Base-by-base conservation (phyloP, 495 filamentous ascomycete genomes). In the Penicillium dipodomyicola region DNA sequence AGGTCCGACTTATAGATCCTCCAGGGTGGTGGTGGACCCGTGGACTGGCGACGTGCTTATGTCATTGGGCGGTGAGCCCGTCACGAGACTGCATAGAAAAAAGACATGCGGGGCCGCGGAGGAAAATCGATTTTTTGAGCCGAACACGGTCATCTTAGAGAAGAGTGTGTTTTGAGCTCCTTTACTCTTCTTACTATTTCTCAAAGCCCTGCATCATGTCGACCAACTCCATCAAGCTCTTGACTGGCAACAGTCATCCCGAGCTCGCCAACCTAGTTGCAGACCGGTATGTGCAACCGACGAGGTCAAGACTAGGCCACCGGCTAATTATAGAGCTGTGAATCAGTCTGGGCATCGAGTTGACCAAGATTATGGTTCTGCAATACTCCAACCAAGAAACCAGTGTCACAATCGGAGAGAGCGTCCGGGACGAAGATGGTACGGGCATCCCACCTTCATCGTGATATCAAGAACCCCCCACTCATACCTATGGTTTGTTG, bases 331-430 rank as follows among this genome's bases (percentile, higher is more conserved):
- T n/a, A 37, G 15, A 15, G 15, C 22, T 14, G 35, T 19, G 7
- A 43, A 50, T 12, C 63, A 94, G 94, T 52, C 85, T 98, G 57
- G 93, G 94, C 42, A 93, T 97, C 67, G 91, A 97, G 66, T 78
- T 93, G 67, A 90, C 91, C 61, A 91, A 93, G 78, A 92, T 96
- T 47, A 85, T 96, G 78, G 91, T 92, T 57, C 80, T 96, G 64
- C 92, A 97, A 69, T 96, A 96, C 75, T 96, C 93, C 48, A 98
- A 98, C 78, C 92, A 97, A 65, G 94, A 98, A 71, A 97, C 91
- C 14, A 94, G 89, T 60, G 91, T 98, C 52, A 96, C 94, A 12
- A 95, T 98, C 59, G 93, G 92, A 69, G 94, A 98, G 74, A 92
- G 88, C 61, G 94, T 98, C 35, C 85, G 93, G 68, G 92, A 98